Conservation (phyloP, 768 basidiomycete species). For the Amanita rubescens region DNA sequence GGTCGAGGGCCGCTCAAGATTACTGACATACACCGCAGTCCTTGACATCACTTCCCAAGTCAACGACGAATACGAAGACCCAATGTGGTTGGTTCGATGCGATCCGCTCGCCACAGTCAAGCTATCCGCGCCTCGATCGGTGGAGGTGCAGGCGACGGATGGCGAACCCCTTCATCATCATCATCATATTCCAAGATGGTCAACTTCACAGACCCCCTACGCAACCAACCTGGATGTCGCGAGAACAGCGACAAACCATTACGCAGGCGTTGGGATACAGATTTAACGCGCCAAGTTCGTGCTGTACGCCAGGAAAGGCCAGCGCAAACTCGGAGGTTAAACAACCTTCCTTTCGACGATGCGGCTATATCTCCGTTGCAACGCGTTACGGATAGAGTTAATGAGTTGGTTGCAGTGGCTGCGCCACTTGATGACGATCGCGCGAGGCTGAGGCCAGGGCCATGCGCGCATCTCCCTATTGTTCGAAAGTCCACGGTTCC, state of each 20-base stretch:
- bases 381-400: conserved; percentile 5
- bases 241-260: neutral
- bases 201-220: neutral
- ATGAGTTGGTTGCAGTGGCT: neutral
- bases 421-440: neutral
- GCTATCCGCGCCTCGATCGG: neutral
- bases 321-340: neutral
- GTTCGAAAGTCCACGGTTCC: neutral
- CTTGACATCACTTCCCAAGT: neutral
- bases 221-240: neutral
- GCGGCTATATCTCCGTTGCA: conserved; percentile 5
- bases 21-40: conserved; percentile 1
- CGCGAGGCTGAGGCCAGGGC: conserved; percentile 4
- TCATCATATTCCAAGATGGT: neutral
- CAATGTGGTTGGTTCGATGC: conserved; percentile 1
- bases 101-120: neutral
- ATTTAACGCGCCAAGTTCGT: too few species aligned
- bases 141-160: too few species aligned
- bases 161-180: too few species aligned
- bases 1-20: neutral
- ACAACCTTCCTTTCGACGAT: neutral
- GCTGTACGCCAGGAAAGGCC: neutral
- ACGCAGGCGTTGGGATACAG: too few species aligned
- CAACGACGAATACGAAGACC: neutral
- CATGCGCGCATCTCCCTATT: neutral